phyloP scores from a whole-genome alignment of 2,329 filamentous ascomycete species.

The Aspergillus spinulosporus region DNA sequence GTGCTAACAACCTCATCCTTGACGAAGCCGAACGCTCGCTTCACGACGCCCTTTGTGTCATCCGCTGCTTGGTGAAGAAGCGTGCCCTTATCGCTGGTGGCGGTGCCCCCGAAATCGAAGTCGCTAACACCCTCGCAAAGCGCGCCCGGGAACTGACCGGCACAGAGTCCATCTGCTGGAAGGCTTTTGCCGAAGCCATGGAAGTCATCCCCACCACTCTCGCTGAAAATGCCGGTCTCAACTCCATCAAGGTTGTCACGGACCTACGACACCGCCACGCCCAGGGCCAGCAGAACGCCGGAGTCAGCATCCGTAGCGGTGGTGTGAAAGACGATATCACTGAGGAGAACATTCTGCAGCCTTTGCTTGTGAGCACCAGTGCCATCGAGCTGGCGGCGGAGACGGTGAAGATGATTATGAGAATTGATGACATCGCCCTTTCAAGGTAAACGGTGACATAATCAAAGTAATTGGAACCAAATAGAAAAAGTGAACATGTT shows the following conservation, averaged over 20 bases:
- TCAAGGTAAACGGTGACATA: slow-evolving; percentile 38
- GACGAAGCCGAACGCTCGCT: slow-evolving; percentile 96
- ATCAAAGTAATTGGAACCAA: slow-evolving; percentile 12
- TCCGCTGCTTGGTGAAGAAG: slow-evolving; percentile 98
- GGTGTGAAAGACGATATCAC: slow-evolving; percentile 96
- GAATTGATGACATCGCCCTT: slow-evolving; percentile 67
- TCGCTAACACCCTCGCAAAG: slow-evolving; percentile 80
- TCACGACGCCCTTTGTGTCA: slow-evolving; percentile 96
- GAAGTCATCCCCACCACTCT: slow-evolving; percentile 96
- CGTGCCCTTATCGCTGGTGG: slow-evolving; percentile 98
- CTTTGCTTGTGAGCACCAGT: slow-evolving; percentile 92
- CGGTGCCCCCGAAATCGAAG: slow-evolving; percentile 94
- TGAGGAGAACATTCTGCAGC: slow-evolving; percentile 95
- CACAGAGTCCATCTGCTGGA: slow-evolving; percentile 98
- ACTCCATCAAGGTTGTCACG: slow-evolving; percentile 98
- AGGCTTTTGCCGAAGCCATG: slow-evolving; percentile 95
- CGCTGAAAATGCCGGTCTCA: slow-evolving; percentile 94
- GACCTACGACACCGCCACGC: slow-evolving; percentile 93
- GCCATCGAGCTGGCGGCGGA: slow-evolving; percentile 95
- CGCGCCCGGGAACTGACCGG: slow-evolving; percentile 80
- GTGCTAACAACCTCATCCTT: slow-evolving; percentile 89
- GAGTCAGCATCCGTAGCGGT: slow-evolving; percentile 96
- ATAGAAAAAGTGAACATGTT: slow-evolving; percentile 21
- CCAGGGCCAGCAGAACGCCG: slow-evolving; percentile 91
- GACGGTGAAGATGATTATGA: slow-evolving; percentile 92